Evolutionary conservation across 164 flowering plant species (phyloP), one percentile per base, ranked within the genome.

Genomic region (Litsea cubeba): DNA sequence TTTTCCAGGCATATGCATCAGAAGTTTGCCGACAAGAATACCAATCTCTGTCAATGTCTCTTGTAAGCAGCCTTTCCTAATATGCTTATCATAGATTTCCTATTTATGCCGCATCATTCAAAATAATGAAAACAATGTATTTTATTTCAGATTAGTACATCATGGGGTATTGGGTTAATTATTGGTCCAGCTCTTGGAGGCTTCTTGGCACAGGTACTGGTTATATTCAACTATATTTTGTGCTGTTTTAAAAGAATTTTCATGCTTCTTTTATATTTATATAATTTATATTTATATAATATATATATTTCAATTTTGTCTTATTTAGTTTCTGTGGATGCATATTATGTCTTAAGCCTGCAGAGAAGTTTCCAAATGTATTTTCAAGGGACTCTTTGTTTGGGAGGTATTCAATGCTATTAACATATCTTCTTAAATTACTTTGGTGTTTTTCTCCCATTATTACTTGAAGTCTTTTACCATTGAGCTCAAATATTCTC

Each of bases 101-200:
- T 74, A 10, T 14, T 49, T 15, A 0, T 3, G 0, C 12, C 18
- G 20, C 25, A 2, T 22, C 62, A 35, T 46, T 1, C 5, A 50
- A 12, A 35, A 10, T 15, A 12, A 35, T 12, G 12, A n/a, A 20
- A 12, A 40, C 22, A 23, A 10, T n/a, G 20, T 17, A 51, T 71
- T 63, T 25, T 14, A 78, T 35, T 74, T 54, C 86, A 90, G 94
- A 64, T 87, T 32, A 86, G 88, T 73, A 86, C 91, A 22, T 71
- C 89, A 54, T 85, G 90, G 90, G 91, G 90, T 25, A 74, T 88
- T 10, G 94, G 91, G 20, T 72, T 89, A 76, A 77, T 89, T 66
- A 78, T 89, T 77, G 94, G 94, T 32, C 94, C 94, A 18, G 89
- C 94, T 64, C n/a, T 89, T 49, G 93, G 91, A 51, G 93, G 93